Evolutionary conservation across 2,329 filamentous ascomycete genomes (phyloP), one percentile per base, ranked within the genome.

Genomic region (Neocucurbitaria cava): DNA sequence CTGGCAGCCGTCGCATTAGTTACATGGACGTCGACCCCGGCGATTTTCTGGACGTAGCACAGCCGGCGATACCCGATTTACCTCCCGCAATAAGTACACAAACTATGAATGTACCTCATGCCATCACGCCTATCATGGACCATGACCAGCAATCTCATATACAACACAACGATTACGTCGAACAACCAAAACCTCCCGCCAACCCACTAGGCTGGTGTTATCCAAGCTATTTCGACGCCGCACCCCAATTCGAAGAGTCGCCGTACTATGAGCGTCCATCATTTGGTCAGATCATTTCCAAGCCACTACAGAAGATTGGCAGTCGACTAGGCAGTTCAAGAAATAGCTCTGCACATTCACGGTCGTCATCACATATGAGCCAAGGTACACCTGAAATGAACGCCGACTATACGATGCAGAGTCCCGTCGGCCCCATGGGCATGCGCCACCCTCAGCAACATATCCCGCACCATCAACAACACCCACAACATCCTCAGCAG

Each of bases 11-110:
- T 28, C 73, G 72, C 35, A 73, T 75, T 28, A 76, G 73, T 54
- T 75, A 73, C 49, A 75, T 76, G 71, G 73, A 76, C 38, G 50
- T 75, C n/a, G 72, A 75, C 54, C 65, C 69, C 17, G 69, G 62
- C 10, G 61, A 69, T 35, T 74, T 62, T 49, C 47, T 72, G 9
- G 65, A 65, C 28, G 61, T 74, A 30, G 56, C 62, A 1, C 68
- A 74, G 20, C 67, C 66, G 23, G 60, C 59, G 11, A 70, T 73
- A 46, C 70, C 70, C 7, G 59, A 65, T 21, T 53, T 71, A 23
- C 62, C 68, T 30, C 61, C 64, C 11, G 56, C 50, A 39, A 61
- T 72, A 47, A 58, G 48, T 31, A 50, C 62, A 24, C 54, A 57
- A n/a, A 24, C 54, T 3, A 57, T 63, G 56, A 62, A 57, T 44